phyloP scores from a whole-genome alignment of 768 basidiomycete species.

The Thelephora ganbajun region DNA sequence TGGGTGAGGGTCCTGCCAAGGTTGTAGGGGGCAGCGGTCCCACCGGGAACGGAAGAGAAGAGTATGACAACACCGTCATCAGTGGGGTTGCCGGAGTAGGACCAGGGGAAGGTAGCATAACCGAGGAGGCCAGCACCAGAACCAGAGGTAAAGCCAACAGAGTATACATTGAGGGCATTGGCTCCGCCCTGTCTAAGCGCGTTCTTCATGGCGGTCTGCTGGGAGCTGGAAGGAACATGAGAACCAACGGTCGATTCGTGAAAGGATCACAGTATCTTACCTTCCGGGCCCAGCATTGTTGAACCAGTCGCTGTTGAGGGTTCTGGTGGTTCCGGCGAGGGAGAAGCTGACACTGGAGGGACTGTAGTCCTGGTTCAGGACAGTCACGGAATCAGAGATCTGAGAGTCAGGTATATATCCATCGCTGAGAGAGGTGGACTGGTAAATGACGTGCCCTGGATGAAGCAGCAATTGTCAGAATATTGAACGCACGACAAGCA shows the following conservation, averaged over 20 bases:
- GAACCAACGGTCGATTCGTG: background rate
- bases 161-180: slow-evolving; percentile 34
- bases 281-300: slow-evolving; percentile 24
- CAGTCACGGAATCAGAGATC: slow-evolving; percentile 26
- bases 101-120: slow-evolving; percentile 37
- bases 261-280: too few relatives aligned
- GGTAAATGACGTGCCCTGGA: slow-evolving; percentile 5
- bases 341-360: slow-evolving; percentile 24
- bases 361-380: slow-evolving; percentile 27
- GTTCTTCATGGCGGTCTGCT: slow-evolving; percentile 35
- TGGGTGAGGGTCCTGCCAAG: too few relatives aligned
- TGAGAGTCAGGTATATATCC: too few relatives aligned
- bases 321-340: slow-evolving; percentile 28
- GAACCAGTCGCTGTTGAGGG: slow-evolving; percentile 34
- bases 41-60: slow-evolving; percentile 23
- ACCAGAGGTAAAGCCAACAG: slow-evolving; percentile 31
- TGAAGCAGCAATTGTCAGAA: background rate
- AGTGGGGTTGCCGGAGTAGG: slow-evolving; percentile 22
- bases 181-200: slow-evolving; percentile 26
- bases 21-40: slow-evolving; percentile 26
- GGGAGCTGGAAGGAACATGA: slow-evolving; percentile 8
- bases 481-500: slow-evolving; percentile 5
- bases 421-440: too few relatives aligned
- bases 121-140: slow-evolving; percentile 31
- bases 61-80: slow-evolving; percentile 35